Evolutionary conservation across 306 rosid species (phyloP).

Genomic region (Quercus gilva): DNA sequence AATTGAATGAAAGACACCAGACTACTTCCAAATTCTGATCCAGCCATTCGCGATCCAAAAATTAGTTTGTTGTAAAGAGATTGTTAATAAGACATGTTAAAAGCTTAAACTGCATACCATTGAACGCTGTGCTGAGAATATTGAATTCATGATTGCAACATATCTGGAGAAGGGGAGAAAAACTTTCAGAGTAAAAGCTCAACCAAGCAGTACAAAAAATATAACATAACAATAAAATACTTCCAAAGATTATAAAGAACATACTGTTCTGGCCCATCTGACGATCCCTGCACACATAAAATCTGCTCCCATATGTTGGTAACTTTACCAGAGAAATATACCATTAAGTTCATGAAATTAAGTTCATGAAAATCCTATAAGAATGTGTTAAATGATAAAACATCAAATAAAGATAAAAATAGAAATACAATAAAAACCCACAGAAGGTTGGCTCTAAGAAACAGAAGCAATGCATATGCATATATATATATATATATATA

Average conservation of each 20-base stretch:
- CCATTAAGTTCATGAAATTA: background rate
- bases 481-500: too few species aligned
- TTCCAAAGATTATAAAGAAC: constrained; percentile 18
- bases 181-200: constrained; percentile 15
- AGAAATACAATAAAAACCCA: background rate
- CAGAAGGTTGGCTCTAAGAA: background rate
- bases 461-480: background rate
- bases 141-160: constrained; percentile 94
- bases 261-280: constrained; percentile 98
- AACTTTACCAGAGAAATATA: constrained; percentile 10
- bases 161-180: constrained; percentile 56
- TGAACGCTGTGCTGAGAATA: constrained; percentile 91
- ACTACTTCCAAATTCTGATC: background rate
- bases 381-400: background rate
- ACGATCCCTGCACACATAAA: constrained; percentile 84
- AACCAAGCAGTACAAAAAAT: constrained; percentile 15
- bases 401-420: background rate
- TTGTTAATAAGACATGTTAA: background rate
- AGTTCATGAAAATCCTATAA: background rate
- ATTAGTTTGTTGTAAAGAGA: background rate
- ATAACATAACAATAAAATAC: background rate
- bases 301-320: constrained; percentile 56
- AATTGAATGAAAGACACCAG: background rate
- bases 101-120: constrained; percentile 39
- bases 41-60: background rate